phyloP scores from a whole-genome alignment of 164 flowering plant species.

The Stephania yunnanensis region DNA sequence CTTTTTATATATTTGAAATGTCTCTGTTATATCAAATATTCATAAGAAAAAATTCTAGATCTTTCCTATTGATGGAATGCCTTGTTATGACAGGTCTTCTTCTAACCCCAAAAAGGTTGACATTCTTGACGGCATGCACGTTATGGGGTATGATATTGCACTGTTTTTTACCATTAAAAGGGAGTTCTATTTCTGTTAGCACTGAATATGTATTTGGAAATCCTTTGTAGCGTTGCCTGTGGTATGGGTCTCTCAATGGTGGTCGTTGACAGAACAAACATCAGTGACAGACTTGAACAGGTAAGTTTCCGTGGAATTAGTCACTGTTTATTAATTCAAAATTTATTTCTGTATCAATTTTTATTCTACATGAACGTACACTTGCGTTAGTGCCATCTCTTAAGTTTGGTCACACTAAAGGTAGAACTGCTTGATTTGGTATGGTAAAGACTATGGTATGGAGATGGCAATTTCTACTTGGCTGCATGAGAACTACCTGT shows the following conservation, averaged over 20 bases:
- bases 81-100: slow-evolving; percentile 59
- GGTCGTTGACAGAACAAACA: slow-evolving; percentile 73
- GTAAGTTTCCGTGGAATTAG: slow-evolving; percentile 28
- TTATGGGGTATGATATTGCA: slow-evolving; percentile 47
- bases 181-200: background rate
- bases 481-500: too few species aligned
- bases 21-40: too few species aligned
- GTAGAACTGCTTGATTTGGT: background rate
- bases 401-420: background rate
- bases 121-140: slow-evolving; percentile 84
- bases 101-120: slow-evolving; percentile 90
- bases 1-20: too few species aligned
- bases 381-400: background rate
- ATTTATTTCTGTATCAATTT: background rate
- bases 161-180: background rate
- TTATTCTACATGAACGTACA: background rate
- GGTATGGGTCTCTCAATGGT: slow-evolving; percentile 86
- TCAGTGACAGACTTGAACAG: slow-evolving; percentile 77
- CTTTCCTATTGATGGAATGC: background rate
- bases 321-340: background rate
- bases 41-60: background rate
- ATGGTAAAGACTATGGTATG: background rate
- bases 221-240: slow-evolving; percentile 75
- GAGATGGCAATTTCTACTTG: slow-evolving; percentile 1
- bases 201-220: background rate